These are phyloP conservation scores for Nitzschia sp. DNA, from an alignment of 108 stramenopile species.

Conservation along the genomic window DNA sequence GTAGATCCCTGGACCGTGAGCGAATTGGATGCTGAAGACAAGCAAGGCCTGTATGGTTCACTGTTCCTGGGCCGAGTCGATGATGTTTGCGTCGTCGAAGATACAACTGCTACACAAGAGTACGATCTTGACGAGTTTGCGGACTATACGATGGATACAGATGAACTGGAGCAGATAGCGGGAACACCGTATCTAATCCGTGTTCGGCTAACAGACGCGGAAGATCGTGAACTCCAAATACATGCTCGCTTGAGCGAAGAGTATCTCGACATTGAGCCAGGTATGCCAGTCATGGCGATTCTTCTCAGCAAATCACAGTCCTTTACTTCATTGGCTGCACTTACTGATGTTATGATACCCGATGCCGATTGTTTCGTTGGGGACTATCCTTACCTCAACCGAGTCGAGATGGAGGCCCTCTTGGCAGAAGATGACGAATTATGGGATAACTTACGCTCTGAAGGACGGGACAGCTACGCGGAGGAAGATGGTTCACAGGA, in stretches of 20 bases:
- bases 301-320: conserved; percentile 54
- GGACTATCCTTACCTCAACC: conserved; percentile 81
- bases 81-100: conserved; percentile 78
- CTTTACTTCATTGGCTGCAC: conserved; percentile 59
- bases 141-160: conserved; percentile 65
- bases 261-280: conserved; percentile 60
- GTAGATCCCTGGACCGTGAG: conserved; percentile 75
- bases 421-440: conserved; percentile 49
- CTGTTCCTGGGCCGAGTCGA: conserved; percentile 57
- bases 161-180: conserved; percentile 66
- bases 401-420: conserved; percentile 39
- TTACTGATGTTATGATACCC: conserved; percentile 73
- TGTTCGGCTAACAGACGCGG: conserved; percentile 42
- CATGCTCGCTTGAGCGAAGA: conserved; percentile 77
- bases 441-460: conserved; percentile 30
- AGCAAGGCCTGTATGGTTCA: conserved; percentile 71
- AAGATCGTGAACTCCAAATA: conserved; percentile 65
- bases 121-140: conserved; percentile 74
- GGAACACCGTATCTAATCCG: conserved; percentile 76
- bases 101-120: conserved; percentile 52
- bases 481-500: not conserved
- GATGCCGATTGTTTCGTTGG: conserved; percentile 73
- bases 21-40: conserved; percentile 33
- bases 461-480: not conserved
- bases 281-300: conserved; percentile 54